These are phyloP conservation scores for Nakazawaea peltata DNA, from an alignment of 805 yeast species.

Conservation along the genomic window DNA sequence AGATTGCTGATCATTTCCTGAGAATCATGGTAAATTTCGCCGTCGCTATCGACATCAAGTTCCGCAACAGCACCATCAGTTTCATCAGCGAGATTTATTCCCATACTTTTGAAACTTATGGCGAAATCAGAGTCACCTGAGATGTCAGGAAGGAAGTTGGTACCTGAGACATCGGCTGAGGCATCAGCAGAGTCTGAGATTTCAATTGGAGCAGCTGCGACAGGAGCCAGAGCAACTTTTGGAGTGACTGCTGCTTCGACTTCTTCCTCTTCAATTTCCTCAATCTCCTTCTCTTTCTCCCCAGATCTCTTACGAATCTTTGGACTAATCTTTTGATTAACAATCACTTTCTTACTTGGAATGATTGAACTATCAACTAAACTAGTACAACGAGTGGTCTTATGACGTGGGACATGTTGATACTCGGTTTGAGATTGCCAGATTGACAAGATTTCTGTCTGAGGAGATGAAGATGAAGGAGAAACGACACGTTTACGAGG, in stretches of 20 bases:
- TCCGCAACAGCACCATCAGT: constrained; percentile 12
- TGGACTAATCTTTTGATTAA: too few species aligned
- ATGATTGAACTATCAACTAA: too few species aligned
- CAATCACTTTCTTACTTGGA: too few species aligned
- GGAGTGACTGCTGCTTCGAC: too few species aligned
- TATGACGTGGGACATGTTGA: constrained; percentile 12
- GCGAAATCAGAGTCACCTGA: constrained; percentile 42
- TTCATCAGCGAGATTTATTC: too few species aligned
- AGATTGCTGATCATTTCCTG: background rate
- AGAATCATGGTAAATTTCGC: constrained; percentile 10
- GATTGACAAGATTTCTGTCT: constrained; percentile 20
- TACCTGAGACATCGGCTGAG: too few species aligned
- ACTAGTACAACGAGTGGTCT: too few species aligned
- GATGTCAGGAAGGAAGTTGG: constrained; percentile 36
- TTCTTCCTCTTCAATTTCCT: too few species aligned
- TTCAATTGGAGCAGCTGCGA: constrained; percentile 3
- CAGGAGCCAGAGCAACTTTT: constrained; percentile 1
- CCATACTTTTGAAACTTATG: constrained; percentile 30
- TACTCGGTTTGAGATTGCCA: constrained; percentile 25
- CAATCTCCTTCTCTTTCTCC: too few species aligned
- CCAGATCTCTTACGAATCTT: too few species aligned
- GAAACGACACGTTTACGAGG: background rate
- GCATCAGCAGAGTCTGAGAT: constrained; percentile 1
- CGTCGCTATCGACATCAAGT: constrained; percentile 12
- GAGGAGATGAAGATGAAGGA: constrained; percentile 19